Evolutionary conservation across 225 moss, liverwort and hornwort genomes (phyloP).

Genomic region (Physcomitrellopsis africana): DNA sequence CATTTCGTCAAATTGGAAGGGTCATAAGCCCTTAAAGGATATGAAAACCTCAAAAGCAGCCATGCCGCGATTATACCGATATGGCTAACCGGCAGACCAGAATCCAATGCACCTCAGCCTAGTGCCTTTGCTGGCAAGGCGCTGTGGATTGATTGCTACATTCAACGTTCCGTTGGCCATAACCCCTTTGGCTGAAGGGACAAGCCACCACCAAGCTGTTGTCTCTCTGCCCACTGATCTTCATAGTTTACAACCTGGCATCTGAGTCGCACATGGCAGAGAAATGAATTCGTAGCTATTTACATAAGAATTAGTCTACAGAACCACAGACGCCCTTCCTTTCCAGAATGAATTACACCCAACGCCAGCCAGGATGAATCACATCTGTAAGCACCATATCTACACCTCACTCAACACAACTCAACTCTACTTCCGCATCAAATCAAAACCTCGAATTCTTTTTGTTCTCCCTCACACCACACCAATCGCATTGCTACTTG

Average conservation of each 20-base stretch:
- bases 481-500: conserved; percentile 87
- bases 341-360: conserved; percentile 49
- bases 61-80: conserved; percentile 58
- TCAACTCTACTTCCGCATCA: conserved; percentile 48
- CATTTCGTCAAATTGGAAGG: conserved; percentile 70
- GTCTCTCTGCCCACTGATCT: conserved; percentile 40
- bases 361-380: conserved; percentile 48
- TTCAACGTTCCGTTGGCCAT: conserved; percentile 50
- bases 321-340: conserved; percentile 63
- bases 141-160: conserved; percentile 55
- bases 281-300: conserved; percentile 95
- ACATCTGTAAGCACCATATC: conserved; percentile 44
- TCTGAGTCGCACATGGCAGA: conserved; percentile 75
- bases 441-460: conserved; percentile 51
- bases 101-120: conserved; percentile 70
- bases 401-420: conserved; percentile 55
- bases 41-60: conserved; percentile 54
- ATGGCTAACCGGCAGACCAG: conserved; percentile 60
- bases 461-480: conserved; percentile 69
- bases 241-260: conserved; percentile 80
- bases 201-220: conserved; percentile 56
- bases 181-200: conserved; percentile 33
- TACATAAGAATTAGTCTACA: conserved; percentile 99
- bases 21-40: conserved; percentile 57
- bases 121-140: conserved; percentile 49